A percentile compares a stretch with the other conserved stretches of the same genome.
Conservation (phyloP, 176 grass and related monocot genomes). For the Pontederia crassipes region DNA sequence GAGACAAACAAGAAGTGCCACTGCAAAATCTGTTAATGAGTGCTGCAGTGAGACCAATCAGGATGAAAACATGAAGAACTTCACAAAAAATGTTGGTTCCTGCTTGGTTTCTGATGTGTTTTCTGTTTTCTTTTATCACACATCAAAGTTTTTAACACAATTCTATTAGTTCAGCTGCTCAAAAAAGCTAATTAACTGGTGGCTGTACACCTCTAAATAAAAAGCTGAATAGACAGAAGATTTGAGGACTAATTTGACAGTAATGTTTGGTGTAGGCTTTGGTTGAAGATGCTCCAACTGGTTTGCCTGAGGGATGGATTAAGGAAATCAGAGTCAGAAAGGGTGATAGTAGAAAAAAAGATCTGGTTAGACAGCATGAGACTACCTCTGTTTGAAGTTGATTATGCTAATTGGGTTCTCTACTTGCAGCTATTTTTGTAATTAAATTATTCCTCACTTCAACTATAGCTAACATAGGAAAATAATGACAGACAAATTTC, state of each 20-base stretch:
- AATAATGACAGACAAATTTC: too few species aligned
- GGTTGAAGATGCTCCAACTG: constrained; percentile 21
- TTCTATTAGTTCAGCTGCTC: background rate
- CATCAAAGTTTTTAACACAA: background rate
- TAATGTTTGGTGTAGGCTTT: constrained; percentile 1
- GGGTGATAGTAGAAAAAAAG: constrained; percentile 20
- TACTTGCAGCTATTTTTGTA: background rate
- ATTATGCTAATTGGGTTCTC: background rate
- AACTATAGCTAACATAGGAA: too few species aligned
- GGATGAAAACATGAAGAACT: background rate
- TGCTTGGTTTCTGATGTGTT: background rate
- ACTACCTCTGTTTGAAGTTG: background rate
- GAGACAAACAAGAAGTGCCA: constrained; percentile 1
- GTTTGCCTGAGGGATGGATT: constrained; percentile 47
- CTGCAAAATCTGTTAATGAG: background rate
- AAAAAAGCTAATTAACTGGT: too few species aligned
- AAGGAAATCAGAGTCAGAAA: constrained; percentile 48
- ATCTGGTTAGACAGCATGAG: constrained; percentile 22
- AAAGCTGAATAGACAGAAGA: background rate
- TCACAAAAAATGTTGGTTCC: constrained; percentile 1
- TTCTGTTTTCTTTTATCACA: background rate
- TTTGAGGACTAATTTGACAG: background rate
- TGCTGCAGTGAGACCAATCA: background rate
- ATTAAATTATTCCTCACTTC: too few species aligned
- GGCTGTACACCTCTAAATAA: too few species aligned